phyloP scores from a whole-genome alignment of 352 stramenopile genomes.

The Globisporangium parvum region DNA sequence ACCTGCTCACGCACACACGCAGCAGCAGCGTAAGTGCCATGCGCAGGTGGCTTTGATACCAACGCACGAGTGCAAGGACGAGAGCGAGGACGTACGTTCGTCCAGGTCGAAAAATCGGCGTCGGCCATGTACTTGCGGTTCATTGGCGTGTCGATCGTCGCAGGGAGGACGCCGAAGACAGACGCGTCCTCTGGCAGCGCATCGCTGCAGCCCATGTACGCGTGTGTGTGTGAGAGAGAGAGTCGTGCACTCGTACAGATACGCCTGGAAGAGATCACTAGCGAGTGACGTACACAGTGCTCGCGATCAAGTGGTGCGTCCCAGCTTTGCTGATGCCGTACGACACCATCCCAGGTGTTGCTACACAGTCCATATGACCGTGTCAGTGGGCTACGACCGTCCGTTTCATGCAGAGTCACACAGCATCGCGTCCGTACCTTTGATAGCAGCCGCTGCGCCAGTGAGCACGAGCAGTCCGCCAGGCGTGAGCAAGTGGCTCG shows the following conservation, averaged over 20 bases:
- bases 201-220: constrained; percentile 17
- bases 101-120: constrained; percentile 82
- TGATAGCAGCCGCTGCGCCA: constrained; percentile 69
- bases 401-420: background rate
- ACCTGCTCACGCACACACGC: constrained; percentile 18
- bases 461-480: constrained; percentile 79
- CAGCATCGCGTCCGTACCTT: constrained; percentile 23
- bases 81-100: constrained; percentile 31
- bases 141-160: constrained; percentile 85
- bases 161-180: constrained; percentile 62
- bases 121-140: constrained; percentile 86
- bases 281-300: constrained; percentile 50
- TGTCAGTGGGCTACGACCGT: too few relatives aligned
- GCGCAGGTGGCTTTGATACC: background rate
- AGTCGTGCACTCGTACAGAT: background rate
- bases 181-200: constrained; percentile 47
- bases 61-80: too few relatives aligned
- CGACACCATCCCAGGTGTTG: constrained; percentile 78
- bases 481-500: constrained; percentile 50
- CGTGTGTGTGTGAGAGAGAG: too few relatives aligned
- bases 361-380: constrained; percentile 5
- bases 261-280: background rate
- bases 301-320: constrained; percentile 86
- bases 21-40: background rate
- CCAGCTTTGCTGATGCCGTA: constrained; percentile 87